Evolutionary conservation across 768 basidiomycete genomes (phyloP), one percentile per base, ranked within the genome.

Genomic region (Trichaptum fuscoviolaceum): DNA sequence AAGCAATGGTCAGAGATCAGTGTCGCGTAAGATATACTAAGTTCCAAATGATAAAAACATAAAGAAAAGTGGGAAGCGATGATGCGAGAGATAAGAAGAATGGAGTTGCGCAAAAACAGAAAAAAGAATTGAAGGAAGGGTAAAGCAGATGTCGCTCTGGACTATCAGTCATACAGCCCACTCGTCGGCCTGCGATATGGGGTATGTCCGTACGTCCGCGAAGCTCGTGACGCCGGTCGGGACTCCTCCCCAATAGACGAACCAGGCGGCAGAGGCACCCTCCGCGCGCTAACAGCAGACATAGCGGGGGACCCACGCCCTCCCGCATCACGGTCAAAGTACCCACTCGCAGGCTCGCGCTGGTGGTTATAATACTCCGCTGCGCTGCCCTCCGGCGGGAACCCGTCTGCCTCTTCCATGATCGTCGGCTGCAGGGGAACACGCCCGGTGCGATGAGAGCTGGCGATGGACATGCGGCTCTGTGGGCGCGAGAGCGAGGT

Each of bases 171-270:
- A 24, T 61, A 25, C 59, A 61, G 9, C 4, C 25, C 59, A 24
- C 59, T 61, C 24, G 59, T 61, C 59, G 59, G 59, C 59, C 59
- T 25, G 2, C 59, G 24, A 24, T 6, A 61, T 23, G 59, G 59
- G 3, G 59, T 61, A 61, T 52, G 42, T 12, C 42, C 42, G 15
- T 52, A 52, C 6, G 42, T 52, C 42, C 59, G 59, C 59, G 30
- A 34, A 15, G 59, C 30, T 12, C 30, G 59, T 18, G 25, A 25
- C 15, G 59, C 30, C 6, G 59, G 59, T 18, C 25, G 59, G 8
- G 7, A 5, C 24, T 34, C 30, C 24, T 61, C 59, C 24, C 59
- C 59, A 24, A 25, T 34, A 5, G 59, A 25, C 24, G 59, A 25
- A 2, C 25, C 24, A 17, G 59, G 25, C 10, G 59, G 59, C 2